phyloP scores from a whole-genome alignment of 2,329 filamentous ascomycete genomes.

The Capronia americana region DNA sequence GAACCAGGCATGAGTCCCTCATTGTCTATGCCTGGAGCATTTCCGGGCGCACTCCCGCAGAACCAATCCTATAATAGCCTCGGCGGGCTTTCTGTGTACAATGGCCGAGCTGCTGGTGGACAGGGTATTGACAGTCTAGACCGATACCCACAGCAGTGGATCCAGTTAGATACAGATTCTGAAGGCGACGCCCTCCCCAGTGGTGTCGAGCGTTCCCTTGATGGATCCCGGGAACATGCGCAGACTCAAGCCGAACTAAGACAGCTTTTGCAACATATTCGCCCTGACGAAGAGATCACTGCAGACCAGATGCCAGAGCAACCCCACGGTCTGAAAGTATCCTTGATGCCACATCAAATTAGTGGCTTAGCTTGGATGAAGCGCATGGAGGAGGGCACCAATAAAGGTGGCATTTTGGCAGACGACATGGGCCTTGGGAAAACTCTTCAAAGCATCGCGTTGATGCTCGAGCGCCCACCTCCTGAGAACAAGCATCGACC shows the following conservation, averaged over 20 bases:
- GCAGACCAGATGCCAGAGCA: constrained; percentile 60
- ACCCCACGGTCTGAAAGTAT: constrained; percentile 70
- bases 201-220: neutral
- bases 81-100: constrained; percentile 34
- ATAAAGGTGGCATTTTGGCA: constrained; percentile 77
- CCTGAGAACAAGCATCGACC: constrained; percentile 67
- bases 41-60: constrained; percentile 27
- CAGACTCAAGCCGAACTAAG: constrained; percentile 71
- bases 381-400: constrained; percentile 71
- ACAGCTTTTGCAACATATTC: constrained; percentile 73
- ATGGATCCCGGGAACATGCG: constrained; percentile 50
- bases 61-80: constrained; percentile 22
- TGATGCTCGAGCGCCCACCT: constrained; percentile 74
- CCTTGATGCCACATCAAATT: constrained; percentile 81
- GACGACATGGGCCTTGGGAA: constrained; percentile 87
- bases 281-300: constrained; percentile 72
- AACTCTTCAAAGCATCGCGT: constrained; percentile 79
- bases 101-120: neutral
- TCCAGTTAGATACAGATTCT: neutral
- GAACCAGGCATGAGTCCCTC: neutral
- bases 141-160: neutral
- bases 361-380: constrained; percentile 78
- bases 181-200: neutral
- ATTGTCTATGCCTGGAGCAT: constrained; percentile 33
- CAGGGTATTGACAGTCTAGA: neutral